Conservation (phyloP, 495 filamentous ascomycete genomes). For the Aspergillus incahuasiensis region DNA sequence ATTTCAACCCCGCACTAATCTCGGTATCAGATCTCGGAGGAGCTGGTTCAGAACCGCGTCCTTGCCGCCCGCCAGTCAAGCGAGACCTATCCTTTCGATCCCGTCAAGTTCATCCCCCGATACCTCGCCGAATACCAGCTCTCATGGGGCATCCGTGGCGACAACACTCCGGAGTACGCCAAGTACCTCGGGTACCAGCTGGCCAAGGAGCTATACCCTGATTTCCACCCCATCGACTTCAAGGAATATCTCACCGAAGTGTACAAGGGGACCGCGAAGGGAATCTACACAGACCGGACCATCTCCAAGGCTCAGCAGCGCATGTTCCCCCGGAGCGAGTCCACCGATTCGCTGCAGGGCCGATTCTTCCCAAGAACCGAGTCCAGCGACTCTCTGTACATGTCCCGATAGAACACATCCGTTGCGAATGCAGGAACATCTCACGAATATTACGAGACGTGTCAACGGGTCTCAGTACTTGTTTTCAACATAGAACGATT, state of each 20-base stretch:
- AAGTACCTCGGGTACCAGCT: slow-evolving; percentile 56
- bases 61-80: slow-evolving; percentile 39
- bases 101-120: slow-evolving; percentile 40
- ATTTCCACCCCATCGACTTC: slow-evolving; percentile 40
- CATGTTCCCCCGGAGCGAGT: slow-evolving; percentile 42
- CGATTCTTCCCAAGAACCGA: slow-evolving; percentile 41
- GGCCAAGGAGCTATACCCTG: slow-evolving; percentile 54
- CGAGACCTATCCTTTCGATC: slow-evolving; percentile 46
- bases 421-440: not conserved
- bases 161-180: slow-evolving; percentile 54
- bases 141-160: slow-evolving; percentile 50
- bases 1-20: slow-evolving; percentile 9
- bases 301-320: slow-evolving; percentile 42
- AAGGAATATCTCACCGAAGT: slow-evolving; percentile 40
- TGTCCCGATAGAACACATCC: slow-evolving; percentile 28
- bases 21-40: slow-evolving; percentile 34
- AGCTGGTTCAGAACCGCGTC: slow-evolving; percentile 40
- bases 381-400: slow-evolving; percentile 41
- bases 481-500: not conserved
- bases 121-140: slow-evolving; percentile 46
- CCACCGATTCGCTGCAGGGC: slow-evolving; percentile 40
- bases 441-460: not conserved
- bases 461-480: not conserved
- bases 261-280: slow-evolving; percentile 38
- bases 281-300: slow-evolving; percentile 42